Evolutionary conservation across 495 filamentous ascomycete genomes (phyloP), one percentile per base, ranked within the genome.

Genomic region (Poronia punctata): DNA sequence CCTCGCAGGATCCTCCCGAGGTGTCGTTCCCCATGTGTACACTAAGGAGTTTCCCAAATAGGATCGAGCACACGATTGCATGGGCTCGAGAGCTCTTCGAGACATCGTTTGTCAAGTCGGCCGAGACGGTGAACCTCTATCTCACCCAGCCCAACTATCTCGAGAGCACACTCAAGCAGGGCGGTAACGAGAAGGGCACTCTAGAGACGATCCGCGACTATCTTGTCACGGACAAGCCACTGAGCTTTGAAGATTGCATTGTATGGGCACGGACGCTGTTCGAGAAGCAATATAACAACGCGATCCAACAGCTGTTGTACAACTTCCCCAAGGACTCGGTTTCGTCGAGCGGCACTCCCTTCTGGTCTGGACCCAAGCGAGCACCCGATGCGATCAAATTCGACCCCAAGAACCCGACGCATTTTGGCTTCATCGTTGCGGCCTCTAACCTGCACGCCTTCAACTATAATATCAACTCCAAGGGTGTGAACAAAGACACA

Each of bases 1-100:
- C 88, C 49, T 97, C 92, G 5, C 93, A 95, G 55, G 93, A 99
- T 66, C 93, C 93, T 2, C 93, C 93, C 1, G 93, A 99, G 72
- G 86, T 95, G 64, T 94, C 88, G 1, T 96, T 97, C 78, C 93
- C 93, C 2, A 95, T 95, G 86, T 99, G 93, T 61, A 99, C 93
- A 3, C 70, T 99, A 40, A 78, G 88, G 45, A 95, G 88, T 70
- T 99, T 99, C 74, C 93, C 93, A 40, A 99, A 99, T 70, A 83
- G 80, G 55, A 99, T 99, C 57, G 87, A 99, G 66, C 93, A 99
- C 57, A 99, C 93, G 4, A 99, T 99, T 60, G 93, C 93, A 15
- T 99, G 93, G 93, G 85, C 88, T 18, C 79, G 90, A 31, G 92
- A 97, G 54, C 69, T 95, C 15, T 99, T 99, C 70, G 86, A 95